phyloP scores from a whole-genome alignment of 345 rosid species.

The Ceriops zippeliana region DNA sequence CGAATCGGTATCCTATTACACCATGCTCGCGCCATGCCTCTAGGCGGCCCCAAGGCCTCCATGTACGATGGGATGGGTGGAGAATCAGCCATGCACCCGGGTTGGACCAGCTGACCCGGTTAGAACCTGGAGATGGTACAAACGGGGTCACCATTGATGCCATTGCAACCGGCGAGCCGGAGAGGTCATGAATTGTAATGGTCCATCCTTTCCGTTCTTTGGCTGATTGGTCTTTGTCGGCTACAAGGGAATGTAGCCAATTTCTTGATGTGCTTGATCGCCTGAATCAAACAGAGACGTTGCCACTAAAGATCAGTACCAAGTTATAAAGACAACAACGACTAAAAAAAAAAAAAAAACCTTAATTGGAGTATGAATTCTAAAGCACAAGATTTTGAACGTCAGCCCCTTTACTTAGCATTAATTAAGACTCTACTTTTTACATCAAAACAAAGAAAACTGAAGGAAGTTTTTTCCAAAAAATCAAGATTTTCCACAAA shows the following conservation, averaged over 20 bases:
- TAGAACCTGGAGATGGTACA: conserved; percentile 81
- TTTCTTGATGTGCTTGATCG: conserved; percentile 45
- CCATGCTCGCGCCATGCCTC: conserved; percentile 79
- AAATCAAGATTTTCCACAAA: background rate
- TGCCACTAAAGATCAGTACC: background rate
- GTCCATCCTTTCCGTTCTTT: conserved; percentile 97
- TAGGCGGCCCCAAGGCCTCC: conserved; percentile 97
- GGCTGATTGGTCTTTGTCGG: conserved; percentile 46
- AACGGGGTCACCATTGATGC: conserved; percentile 99
- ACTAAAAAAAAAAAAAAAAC: too few species aligned
- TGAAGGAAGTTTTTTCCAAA: background rate
- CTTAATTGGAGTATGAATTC: too few species aligned
- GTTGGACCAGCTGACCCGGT: conserved; percentile 72
- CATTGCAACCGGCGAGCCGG: conserved; percentile 94
- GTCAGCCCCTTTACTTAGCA: too few species aligned
- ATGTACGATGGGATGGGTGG: conserved; percentile 64
- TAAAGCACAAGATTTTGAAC: too few species aligned
- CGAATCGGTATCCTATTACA: conserved; percentile 66
- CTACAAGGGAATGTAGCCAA: conserved; percentile 43
- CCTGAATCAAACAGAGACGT: conserved; percentile 30
- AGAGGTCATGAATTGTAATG: conserved; percentile 81
- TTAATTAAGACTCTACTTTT: too few species aligned
- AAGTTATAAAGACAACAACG: too few species aligned
- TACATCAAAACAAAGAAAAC: too few species aligned
- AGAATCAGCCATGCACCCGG: conserved; percentile 96